These are phyloP conservation scores for Colletotrichum somersetense DNA, from an alignment of 2,329 filamentous ascomycete species.

Conservation along the genomic window DNA sequence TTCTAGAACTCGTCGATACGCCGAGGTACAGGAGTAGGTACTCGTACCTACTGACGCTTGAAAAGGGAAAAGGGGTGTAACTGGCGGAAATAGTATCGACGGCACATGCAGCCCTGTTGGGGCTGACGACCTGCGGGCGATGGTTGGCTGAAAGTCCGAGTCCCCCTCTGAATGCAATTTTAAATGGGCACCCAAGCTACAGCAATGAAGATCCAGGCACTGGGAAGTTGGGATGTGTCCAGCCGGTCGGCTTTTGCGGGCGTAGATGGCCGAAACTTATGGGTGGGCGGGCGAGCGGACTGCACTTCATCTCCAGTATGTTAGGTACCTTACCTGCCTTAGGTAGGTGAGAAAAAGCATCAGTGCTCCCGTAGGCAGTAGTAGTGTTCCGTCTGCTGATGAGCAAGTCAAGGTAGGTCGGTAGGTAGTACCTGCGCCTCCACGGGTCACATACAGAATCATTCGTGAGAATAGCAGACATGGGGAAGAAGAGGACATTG, in stretches of 20 bases:
- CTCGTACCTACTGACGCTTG: background rate
- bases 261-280: background rate
- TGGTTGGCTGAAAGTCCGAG: slow-evolving; percentile 24
- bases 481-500: background rate
- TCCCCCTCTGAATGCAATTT: background rate
- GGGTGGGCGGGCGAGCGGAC: background rate
- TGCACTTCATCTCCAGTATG: background rate
- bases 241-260: slow-evolving; percentile 8
- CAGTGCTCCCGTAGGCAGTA: too few relatives aligned
- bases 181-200: background rate
- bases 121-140: background rate
- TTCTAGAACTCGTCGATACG: background rate
- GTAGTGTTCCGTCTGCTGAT: background rate
- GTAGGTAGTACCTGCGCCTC: background rate
- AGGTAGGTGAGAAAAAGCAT: background rate
- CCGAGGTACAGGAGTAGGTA: background rate
- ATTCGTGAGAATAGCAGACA: background rate
- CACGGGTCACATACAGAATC: background rate
- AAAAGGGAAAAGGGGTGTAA: slow-evolving; percentile 3
- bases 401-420: background rate
- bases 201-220: slow-evolving; percentile 3
- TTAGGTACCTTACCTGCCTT: too few relatives aligned
- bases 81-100: slow-evolving; percentile 3
- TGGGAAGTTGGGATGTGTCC: background rate
- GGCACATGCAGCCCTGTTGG: slow-evolving; percentile 33